phyloP scores from a whole-genome alignment of 2,329 filamentous ascomycete species.

The Aspergillus sojae region DNA sequence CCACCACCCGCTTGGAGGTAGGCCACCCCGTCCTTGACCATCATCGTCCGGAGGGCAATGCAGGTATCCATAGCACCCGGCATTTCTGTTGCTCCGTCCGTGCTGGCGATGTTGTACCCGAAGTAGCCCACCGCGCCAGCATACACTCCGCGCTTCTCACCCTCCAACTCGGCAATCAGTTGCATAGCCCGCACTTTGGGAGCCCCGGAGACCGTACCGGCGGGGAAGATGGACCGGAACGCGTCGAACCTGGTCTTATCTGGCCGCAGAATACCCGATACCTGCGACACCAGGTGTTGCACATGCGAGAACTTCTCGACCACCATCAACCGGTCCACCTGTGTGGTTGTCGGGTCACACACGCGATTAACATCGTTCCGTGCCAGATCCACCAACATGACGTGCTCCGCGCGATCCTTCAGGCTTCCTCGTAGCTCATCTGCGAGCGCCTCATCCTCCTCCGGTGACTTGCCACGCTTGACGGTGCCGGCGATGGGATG shows the following conservation, averaged over 20 bases:
- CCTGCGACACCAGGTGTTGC: slow-evolving; percentile 94
- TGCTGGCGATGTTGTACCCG: slow-evolving; percentile 75
- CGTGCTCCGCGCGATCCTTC: slow-evolving; percentile 92
- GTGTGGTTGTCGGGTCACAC: slow-evolving; percentile 84
- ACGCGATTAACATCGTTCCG: slow-evolving; percentile 97
- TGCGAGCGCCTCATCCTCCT: slow-evolving; percentile 80
- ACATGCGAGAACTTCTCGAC: slow-evolving; percentile 95
- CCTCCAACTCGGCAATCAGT: slow-evolving; percentile 89
- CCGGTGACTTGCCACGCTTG: slow-evolving; percentile 75
- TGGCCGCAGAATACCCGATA: slow-evolving; percentile 82
- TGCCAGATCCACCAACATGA: slow-evolving; percentile 96
- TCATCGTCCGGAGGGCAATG: slow-evolving; percentile 85
- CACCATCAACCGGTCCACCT: slow-evolving; percentile 92
- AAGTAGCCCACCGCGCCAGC: slow-evolving; percentile 97
- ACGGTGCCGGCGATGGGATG: slow-evolving; percentile 97
- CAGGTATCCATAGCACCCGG: slow-evolving; percentile 93
- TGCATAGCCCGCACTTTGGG: slow-evolving; percentile 98
- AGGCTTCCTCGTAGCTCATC: slow-evolving; percentile 75
- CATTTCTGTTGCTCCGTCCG: slow-evolving; percentile 60
- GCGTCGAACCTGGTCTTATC: slow-evolving; percentile 92
- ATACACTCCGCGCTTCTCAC: slow-evolving; percentile 92
- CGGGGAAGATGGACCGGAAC: slow-evolving; percentile 94
- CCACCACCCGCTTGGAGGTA: slow-evolving; percentile 87
- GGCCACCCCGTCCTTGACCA: slow-evolving; percentile 85
- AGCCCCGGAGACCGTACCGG: slow-evolving; percentile 91